Base-by-base conservation (phyloP, 495 filamentous ascomycete genomes). In the Podospora pseudopauciseta region DNA sequence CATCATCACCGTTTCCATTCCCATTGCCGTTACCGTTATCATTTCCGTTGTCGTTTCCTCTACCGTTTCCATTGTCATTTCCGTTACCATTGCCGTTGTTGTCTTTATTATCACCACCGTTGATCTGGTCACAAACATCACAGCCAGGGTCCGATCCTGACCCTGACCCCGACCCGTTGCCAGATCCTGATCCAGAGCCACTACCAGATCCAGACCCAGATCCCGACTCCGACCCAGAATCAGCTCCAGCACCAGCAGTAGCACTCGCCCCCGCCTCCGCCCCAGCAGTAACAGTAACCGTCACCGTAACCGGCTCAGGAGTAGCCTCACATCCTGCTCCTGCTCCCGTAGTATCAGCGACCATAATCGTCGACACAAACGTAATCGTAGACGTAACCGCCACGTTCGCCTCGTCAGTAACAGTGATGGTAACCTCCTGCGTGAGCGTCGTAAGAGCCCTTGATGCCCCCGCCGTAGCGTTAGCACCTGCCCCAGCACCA, bases 351-450 rank as follows among this genome's bases (percentile, higher is more conserved):
- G 61, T 49, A 44, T 63, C 67, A 0, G 65, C 54, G 34, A 67
- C 56, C 39, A 65, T 27, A n/a, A 65, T 57, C 0, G 69, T 67
- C 26, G 69, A 67, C 55, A 65, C 15, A 30, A 67, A 70, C 0
- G 68, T 70, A 18, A 70, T 32, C 1, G 68, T 70, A 26, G 60
- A 64, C 13, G 65, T 70, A 20, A 60, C 44, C 20, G 60, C 44
- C 2, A 15, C 23, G 6, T 26, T 32, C 0, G 60, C 0, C 19
- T 67, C 56, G 20, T 67, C 65, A 5, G 64, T 63, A 16, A 70
- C 60, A 15, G 68, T 70, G 34, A 70, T 34, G 13, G 68, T 70
- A 18, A 70, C 64, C 23, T 66, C 60, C 2, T 70, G 60, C 20
- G 65, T 56, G 64, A 70, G 26, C 18, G 68, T 70, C n/a, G 60